A percentile compares a stretch with the other conserved stretches of the same genome.
These are phyloP conservation scores for Parachlorella kessleri DNA, from an alignment of 139 green algal genomes.

Conservation along the genomic window DNA sequence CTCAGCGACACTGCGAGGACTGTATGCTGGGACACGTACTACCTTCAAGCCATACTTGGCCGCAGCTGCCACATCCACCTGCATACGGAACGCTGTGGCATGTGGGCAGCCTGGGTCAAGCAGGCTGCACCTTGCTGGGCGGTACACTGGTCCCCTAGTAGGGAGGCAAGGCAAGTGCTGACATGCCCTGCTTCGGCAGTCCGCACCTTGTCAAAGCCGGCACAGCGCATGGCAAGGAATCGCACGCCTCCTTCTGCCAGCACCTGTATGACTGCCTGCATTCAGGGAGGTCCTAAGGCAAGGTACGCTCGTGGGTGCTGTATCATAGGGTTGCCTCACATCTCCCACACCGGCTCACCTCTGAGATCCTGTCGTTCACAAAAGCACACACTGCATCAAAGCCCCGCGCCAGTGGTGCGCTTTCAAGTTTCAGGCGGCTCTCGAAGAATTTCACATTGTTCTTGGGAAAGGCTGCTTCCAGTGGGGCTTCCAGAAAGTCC, in stretches of 20 bases:
- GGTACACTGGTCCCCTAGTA: too few species aligned
- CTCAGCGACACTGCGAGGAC: conserved; percentile 75
- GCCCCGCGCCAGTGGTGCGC: conserved; percentile 50
- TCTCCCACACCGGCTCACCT: too few species aligned
- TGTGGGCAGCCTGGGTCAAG: neutral
- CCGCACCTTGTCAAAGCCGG: conserved; percentile 58
- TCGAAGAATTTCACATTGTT: neutral
- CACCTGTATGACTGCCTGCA: conserved; percentile 48
- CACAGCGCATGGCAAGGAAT: conserved; percentile 77
- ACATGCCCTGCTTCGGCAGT: neutral
- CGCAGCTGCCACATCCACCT: conserved; percentile 64
- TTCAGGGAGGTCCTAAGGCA: too few species aligned
- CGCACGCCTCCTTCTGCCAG: conserved; percentile 67
- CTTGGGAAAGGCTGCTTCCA: neutral
- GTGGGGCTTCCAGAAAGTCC: neutral
- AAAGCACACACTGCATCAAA: conserved; percentile 62
- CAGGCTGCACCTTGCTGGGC: too few species aligned
- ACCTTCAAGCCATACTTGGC: conserved; percentile 38
- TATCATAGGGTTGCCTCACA: too few species aligned
- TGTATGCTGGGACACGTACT: conserved; percentile 77
- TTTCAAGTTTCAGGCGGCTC: conserved; percentile 47
- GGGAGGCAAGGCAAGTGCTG: too few species aligned
- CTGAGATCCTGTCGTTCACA: conserved; percentile 69
- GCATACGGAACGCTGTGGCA: too few species aligned
- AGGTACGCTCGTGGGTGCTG: too few species aligned